Evolutionary conservation across 495 filamentous ascomycete species (phyloP), one percentile per base, ranked within the genome.

Genomic region (Penicillium parvum): DNA sequence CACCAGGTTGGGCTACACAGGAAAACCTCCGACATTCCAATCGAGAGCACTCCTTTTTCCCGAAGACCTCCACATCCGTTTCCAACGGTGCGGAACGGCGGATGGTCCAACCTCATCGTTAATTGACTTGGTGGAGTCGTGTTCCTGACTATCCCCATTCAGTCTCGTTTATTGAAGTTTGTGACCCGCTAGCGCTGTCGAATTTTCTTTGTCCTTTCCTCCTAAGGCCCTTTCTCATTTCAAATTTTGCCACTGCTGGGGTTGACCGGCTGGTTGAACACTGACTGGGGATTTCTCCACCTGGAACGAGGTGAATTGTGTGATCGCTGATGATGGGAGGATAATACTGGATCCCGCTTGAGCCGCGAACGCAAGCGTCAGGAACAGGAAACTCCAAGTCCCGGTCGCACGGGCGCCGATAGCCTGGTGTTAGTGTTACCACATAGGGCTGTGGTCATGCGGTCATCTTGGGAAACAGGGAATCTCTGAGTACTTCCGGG

Each of bases 71-170:
- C 47, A 40, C 43, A 32, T 25, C 22, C 11, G 5, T 43, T 51
- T 47, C 57, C 57, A 60, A 60, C 53, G 53, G 57, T 43, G 50
- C 50, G 47, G 57, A 60, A 60, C 47, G 41, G 49, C 49, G 42
- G 36, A 18, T 23, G 43, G 37, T 27, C 23, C n/a, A 19, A 27
- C 40, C 28, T 41, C 43, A 46, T 51, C 27, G 15, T n/a, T 37
- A 9, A 46, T n/a, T n/a, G n/a, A n/a, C n/a, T n/a, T n/a, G n/a
- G 56, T 52, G 57, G 57, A 48, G 42, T 12, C 34, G 36, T 25
- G 26, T 29, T 19, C 34, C 51, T 7, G 5, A 11, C 39, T 43
- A 47, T 32, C 32, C 49, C 43, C 21, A 21, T 40, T 41, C 30
- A n/a, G 42, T 42, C 26, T 16, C 15, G 20, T 45, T 59, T 60